Base-by-base conservation (phyloP, 2,329 filamentous ascomycete genomes). In the Exophiala viscosa region DNA sequence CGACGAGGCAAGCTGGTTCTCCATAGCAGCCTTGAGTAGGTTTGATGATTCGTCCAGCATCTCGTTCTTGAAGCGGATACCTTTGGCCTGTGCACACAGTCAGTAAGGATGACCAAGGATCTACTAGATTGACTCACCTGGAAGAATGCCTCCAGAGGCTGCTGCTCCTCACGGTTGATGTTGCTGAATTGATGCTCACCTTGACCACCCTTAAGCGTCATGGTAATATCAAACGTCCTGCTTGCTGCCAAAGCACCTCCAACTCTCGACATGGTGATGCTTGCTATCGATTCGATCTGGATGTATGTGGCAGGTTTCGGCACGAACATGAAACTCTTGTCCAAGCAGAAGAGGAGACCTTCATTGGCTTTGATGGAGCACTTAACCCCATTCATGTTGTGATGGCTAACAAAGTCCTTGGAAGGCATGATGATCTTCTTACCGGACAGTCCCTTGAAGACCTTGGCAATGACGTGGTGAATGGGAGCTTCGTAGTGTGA, bases 321-420 rank as follows among this genome's bases (percentile, higher is more conserved):
- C 13, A 99, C 93, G 70, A 99, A 99, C 83, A 99, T 95, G 72
- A 99, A 95, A 6, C 91, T 92, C 74, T 96, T 96, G 73, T 99
- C 93, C 62, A 99, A 76, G 69, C 91, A 96, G 81, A 95, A 99
- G 45, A 99, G 77, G 67, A 96, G 91, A 55, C 95, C 93, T 74
- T 99, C 93, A 70, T 95, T 96, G 48, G 95, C 95, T 75, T 99
- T 99, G 82, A 99, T 96, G n/a, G 91, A 95, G 73, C 93, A 99
- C 75, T 99, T 99, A 73, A 99, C 95, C 53, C 93, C 93, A 62
- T 86, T 89, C 70, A 96, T 91, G 65, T 87, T 84, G 69, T 96
- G 90, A 73, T 97, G 93, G 62, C 88, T 70, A 47, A 86, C 80
- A 73, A 99, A 99, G 70, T 96, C 91, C 72, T 92, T 92, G 43